A percentile compares a stretch with the other conserved stretches of the same genome.
phyloP scores from a whole-genome alignment of 179 eudicot species.

The Pouteria campechiana region DNA sequence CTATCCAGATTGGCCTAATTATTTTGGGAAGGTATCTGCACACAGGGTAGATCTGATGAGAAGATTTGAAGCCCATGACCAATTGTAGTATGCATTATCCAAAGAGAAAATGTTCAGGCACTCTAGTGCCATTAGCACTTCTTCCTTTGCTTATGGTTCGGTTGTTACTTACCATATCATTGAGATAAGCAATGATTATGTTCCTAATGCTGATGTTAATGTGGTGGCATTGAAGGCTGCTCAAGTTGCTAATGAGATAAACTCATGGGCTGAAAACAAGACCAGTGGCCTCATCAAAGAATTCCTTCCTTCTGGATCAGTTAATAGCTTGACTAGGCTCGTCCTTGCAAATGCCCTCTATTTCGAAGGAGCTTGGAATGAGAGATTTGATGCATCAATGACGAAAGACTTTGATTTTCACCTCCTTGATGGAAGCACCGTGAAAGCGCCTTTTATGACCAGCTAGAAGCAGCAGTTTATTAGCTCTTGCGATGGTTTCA shows the following conservation, averaged over 20 bases:
- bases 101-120: no score
- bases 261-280: constrained; percentile 62
- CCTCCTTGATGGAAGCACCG: constrained; percentile 46
- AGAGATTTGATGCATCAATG: constrained; percentile 34
- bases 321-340: constrained; percentile 41
- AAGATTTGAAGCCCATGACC: no score
- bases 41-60: no score
- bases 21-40: no score
- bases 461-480: constrained; percentile 41
- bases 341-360: constrained; percentile 71
- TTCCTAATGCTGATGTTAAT: constrained; percentile 1
- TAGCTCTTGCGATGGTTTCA: constrained; percentile 36
- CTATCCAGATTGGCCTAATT: no score
- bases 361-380: constrained; percentile 68
- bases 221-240: constrained; percentile 36
- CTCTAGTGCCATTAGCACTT: no score
- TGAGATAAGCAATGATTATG: no score
- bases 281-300: constrained; percentile 65
- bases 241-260: constrained; percentile 51
- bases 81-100: no score
- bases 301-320: constrained; percentile 49
- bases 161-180: no score
- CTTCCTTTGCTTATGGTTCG: no score
- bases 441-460: constrained; percentile 73
- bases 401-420: constrained; percentile 61